Base-by-base conservation (phyloP, 768 basidiomycete species). In the Amanita jacksonii region DNA sequence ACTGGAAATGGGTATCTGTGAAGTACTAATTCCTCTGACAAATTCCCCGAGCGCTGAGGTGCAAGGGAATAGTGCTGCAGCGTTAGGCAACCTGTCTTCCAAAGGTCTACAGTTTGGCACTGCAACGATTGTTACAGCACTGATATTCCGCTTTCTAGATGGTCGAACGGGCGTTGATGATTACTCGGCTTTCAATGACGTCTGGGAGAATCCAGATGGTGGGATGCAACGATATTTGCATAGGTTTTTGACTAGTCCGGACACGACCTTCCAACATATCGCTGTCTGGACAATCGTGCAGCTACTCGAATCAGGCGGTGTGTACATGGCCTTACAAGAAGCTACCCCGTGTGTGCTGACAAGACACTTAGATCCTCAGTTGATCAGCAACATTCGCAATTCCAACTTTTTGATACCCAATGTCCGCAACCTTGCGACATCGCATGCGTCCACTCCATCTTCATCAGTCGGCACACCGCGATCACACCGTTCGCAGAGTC, bases 281-380 rank as follows among this genome's bases (percentile, higher is more conserved):
- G 96, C 96, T 25, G 92, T 99, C 34, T 99, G 96, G 96, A 97
- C 96, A 0, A 93, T 98, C 52, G 93, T 97, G 19, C 96, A 99
- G 58, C 67, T 99, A 16, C 72, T 99, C 20, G 96, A 99, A 60
- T 94, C 94, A n/a, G 87, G 89, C 49, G 88, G 85, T 87, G 51
- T 33, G 68, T 52, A 24, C 45, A 32, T 38, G 27, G 3, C 23
- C 19, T 13, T 48, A 34, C 40, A 35, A 18, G 39, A 16, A 41
- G 41, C 19, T 10, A 34, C 39, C 41, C n/a, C 13, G 23, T 41
- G 8, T 23, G 30, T 43, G 40, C 31, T 46, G 15, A 27, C 45
- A 27, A 24, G 34, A 24, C 24, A 32, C 44, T 9, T 56, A 88
- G 92, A 98, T 61, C 84, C 86, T 15, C 83, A 88, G 58, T 69